Evolutionary conservation across 140 eudicot species (phyloP).

Genomic region (Artemisia princeps): DNA sequence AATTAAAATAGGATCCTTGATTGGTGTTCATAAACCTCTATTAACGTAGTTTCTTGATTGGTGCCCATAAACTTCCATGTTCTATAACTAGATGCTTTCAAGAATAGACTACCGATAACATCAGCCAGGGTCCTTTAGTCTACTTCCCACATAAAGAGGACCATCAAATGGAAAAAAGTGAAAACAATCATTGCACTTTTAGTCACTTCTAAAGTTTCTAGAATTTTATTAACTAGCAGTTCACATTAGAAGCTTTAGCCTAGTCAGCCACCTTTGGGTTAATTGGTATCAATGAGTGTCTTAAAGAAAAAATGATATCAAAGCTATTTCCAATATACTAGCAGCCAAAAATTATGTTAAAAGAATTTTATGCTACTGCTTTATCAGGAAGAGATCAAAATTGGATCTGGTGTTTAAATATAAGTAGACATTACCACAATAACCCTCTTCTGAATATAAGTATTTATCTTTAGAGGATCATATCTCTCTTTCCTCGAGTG

Average conservation of each 20-base stretch:
- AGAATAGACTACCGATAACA: not conserved
- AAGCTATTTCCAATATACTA: not conserved
- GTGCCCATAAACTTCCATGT: no score
- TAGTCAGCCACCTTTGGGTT: not conserved
- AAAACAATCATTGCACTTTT: not conserved
- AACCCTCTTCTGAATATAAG: not conserved
- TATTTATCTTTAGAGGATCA: not conserved
- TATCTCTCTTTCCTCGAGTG: not conserved
- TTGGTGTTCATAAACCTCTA: not conserved
- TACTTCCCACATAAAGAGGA: not conserved
- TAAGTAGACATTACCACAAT: not conserved
- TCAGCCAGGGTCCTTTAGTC: not conserved
- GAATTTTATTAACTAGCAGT: not conserved
- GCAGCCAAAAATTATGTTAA: no score
- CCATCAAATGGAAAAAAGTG: not conserved
- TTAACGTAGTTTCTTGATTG: no score
- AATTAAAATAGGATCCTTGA: not conserved
- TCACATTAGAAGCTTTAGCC: not conserved
- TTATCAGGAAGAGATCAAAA: not conserved
- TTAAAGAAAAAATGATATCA: not conserved
- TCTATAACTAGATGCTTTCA: not conserved
- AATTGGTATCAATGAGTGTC: not conserved
- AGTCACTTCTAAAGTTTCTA: not conserved
- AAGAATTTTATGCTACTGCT: not conserved
- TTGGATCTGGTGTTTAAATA: not conserved